Percentiles rank a stretch among this genome's conserved stretches.
These are phyloP conservation scores for Pseudognaphalium luteoalbum DNA, from an alignment of 129 eudicot genomes.

Conservation along the genomic window DNA sequence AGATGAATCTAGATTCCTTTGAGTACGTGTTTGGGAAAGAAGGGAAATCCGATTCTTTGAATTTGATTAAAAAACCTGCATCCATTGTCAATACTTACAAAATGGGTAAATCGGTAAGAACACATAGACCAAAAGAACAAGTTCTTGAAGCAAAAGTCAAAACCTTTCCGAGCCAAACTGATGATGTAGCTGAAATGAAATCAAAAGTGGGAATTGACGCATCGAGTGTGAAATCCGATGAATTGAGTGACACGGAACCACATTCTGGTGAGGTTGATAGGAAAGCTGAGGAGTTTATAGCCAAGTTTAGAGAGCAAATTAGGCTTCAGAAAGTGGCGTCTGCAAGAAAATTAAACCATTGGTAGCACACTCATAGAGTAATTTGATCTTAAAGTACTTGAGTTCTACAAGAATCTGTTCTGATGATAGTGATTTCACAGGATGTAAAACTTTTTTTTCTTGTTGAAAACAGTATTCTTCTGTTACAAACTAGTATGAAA, in stretches of 20 bases:
- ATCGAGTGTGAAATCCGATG: conserved; percentile 25
- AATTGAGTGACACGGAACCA: conserved; percentile 40
- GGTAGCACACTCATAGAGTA: conserved; percentile 2
- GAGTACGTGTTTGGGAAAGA: conserved; percentile 25
- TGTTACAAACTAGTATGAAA: neutral
- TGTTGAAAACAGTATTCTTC: conserved; percentile 3
- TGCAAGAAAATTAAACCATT: conserved; percentile 34
- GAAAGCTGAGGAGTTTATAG: conserved; percentile 90
- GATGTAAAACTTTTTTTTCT: neutral
- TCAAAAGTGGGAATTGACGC: conserved; percentile 9
- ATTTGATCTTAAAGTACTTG: neutral
- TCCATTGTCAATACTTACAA: conserved; percentile 39
- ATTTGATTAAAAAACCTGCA: conserved; percentile 38
- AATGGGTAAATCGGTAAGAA: conserved; percentile 85
- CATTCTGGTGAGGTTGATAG: conserved; percentile 85
- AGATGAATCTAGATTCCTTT: conserved; percentile 16
- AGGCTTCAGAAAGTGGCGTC: conserved; percentile 74
- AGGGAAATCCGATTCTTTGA: conserved; percentile 29
- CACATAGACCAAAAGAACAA: conserved; percentile 51
- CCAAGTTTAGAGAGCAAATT: conserved; percentile 84
- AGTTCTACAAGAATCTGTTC: neutral
- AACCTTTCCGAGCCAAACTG: conserved; percentile 18
- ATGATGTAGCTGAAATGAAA: conserved; percentile 25
- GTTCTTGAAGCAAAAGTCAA: conserved; percentile 34
- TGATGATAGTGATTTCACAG: neutral